Base-by-base conservation (phyloP, 2,329 filamentous ascomycete species). In the Domatiomyces globalis region DNA sequence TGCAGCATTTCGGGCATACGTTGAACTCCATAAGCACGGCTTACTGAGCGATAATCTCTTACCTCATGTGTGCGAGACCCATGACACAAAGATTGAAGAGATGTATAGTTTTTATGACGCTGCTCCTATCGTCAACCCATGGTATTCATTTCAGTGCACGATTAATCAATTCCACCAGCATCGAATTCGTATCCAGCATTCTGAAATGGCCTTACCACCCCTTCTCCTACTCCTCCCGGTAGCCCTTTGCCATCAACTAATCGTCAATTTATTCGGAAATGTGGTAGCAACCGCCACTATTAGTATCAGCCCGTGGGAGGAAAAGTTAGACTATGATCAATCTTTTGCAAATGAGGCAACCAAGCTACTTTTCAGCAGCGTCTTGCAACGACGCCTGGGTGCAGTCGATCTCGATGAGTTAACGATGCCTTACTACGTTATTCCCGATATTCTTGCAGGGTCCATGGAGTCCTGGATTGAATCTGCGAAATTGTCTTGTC, bases 1-100 rank as follows among this genome's bases (percentile, higher is more conserved):
- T 65, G 87, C 84, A 1, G 84, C 87, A 0, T 92, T 94, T 55
- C 78, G 86, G 61, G 85, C 88, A 1, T 95, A 89, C 62, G 67
- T 78, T 19, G 73, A 72, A 4, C 71, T 96, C 0, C 81, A 90
- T 62, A 60, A 77, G 6, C 82, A 77, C 22, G 83, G 84, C 0
- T 70, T 95, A 4, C 67, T 96, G 1, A 88, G 86, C 55, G 78
- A 94, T 12, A 75, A 94, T 59, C 67, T 95, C 0, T 71, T 95
- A 43, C 90, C 90, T 4, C 61, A 67, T 7, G 68, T 75, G 12
- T 51, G 54, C 9, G 59, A 63, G n/a, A 51, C 61, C 4, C 17
- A 45, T 9, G 36, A 44, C 2, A 22, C 29, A n/a, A 29, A n/a
- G 5, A 33, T 48, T 25, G 49, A 55, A 44, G 45, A 39, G 12